Percentiles rank a stretch among this genome's conserved stretches.
These are phyloP conservation scores for Taxawa tesnikishii DNA, from an alignment of 2,329 filamentous ascomycete genomes.

Conservation along the genomic window DNA sequence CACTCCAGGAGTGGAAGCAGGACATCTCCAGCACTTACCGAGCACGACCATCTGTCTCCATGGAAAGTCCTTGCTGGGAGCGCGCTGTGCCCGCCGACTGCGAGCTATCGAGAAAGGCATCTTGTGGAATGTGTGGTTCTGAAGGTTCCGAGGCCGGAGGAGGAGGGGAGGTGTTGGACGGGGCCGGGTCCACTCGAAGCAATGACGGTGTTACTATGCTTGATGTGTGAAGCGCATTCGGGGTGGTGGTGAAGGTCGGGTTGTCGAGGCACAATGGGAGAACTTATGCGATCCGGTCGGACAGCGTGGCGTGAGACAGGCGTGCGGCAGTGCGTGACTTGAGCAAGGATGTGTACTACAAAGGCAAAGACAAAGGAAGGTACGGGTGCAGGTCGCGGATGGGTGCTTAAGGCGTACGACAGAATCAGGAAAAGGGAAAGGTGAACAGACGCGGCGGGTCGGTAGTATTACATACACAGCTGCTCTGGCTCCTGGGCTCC, in stretches of 20 bases:
- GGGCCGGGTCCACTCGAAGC: no score
- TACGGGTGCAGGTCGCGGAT: neutral
- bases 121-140: no score
- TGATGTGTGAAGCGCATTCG: no score
- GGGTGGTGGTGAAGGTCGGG: no score
- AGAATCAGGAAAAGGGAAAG: neutral
- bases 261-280: no score
- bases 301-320: no score
- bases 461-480: neutral
- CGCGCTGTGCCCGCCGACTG: slow-evolving; percentile 9
- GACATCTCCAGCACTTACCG: slow-evolving; percentile 27
- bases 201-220: no score
- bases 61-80: slow-evolving; percentile 40
- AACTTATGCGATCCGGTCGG: no score
- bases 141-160: no score
- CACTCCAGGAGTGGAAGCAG: neutral
- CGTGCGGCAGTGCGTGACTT: neutral
- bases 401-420: neutral
- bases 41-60: slow-evolving; percentile 44
- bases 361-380: neutral
- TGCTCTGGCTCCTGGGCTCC: no score
- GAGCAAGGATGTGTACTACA: neutral
- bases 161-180: no score
- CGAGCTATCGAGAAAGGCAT: no score
- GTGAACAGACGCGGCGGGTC: neutral